Base-by-base conservation (phyloP, 179 eudicot species). In the Silene vulgaris region DNA sequence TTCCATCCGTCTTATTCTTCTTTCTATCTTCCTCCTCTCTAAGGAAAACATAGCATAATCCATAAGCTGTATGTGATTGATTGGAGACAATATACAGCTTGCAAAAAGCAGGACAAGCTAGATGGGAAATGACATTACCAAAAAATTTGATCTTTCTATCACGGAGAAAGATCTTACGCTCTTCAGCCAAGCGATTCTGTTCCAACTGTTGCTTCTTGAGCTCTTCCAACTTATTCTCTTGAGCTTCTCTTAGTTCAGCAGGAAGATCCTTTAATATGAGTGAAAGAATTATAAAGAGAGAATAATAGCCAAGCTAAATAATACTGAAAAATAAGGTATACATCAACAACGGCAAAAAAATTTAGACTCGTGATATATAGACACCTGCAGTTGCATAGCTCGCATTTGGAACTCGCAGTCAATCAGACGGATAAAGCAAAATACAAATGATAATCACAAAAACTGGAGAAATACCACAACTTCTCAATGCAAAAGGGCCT, bases 1-100 rank as follows among this genome's bases (percentile, higher is more conserved):
- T 86, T 95, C 97, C 84, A 92, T 62, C 65, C 99, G 89, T 76
- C 99, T 88, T 77, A 92, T 80, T 79, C 95, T 82, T 81, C 97
- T 80, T 80, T 92, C 97, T 75, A 92, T 82, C 79, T 90, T 93
- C 77, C 97, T 91, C 85, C 97, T 87, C 84, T 91, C 98, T 93
- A 14, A 13, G 17, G 19, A 13, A 64, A 71, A 6, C 60, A 74
- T 67, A 65, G 17, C 63, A 35, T 23, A 64, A 52, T 52, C 59
- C 40, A 65, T 56, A 23, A 74, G 56, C 30, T 73, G 35, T 52
- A 40, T 50, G 73, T 1, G 40, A 69, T 69, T 69, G 43, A 43
- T 0, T 43, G 50, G 57, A 1, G 32, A 77, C 43, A 76, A 23
- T 35, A 21, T 13, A 74, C 21, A 40, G 59, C 13, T 50, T 48